Evolutionary conservation across 352 stramenopile species (phyloP), one percentile per base, ranked within the genome.

Genomic region (Globisporangium cederbergense): DNA sequence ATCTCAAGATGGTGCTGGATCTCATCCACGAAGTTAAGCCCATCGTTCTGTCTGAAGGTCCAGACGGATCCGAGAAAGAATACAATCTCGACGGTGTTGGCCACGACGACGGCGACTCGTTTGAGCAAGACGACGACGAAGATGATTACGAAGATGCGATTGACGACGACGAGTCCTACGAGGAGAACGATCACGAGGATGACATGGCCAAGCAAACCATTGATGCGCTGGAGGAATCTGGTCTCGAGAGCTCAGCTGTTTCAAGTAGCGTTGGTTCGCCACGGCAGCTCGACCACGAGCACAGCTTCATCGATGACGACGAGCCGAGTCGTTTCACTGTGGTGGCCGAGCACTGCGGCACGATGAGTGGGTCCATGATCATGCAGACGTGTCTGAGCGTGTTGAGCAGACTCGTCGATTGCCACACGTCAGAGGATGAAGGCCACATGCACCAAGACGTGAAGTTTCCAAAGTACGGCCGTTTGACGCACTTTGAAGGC

Each of bases 361-460:
- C 79, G 0, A 94, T 94, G 82, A 92, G 86, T 62, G 74, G 79
- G 10, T 91, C 83, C 6, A 94, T 93, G 85, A 95, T 95, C 66
- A 85, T 93, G 76, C 87, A 95, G 60, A 93, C 87, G 6, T 95
- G 87, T 47, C 73, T 95, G 58, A 90, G 86, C 60, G 82, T 95
- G 5, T 69, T 95, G 20, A 92, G 83, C 62, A 78, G 86, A 22
- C 74, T 95, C 10, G 86, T 95, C 36, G 85, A 95, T 67, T 93
- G 85, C 54, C 84, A 94, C 51, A 94, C 87, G 18, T 77, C 84
- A 4, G 81, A 91, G 62, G 83, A 93, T 53, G 87, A 95, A 78
- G 85, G 83, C 4, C 79, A 85, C 47, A 86, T 92, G 66, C 74
- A 86, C 38, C 85, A 94, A 62, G 85, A 94, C 59, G 65, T 89